These are phyloP conservation scores for Aristolochia fimbriata DNA, from an alignment of 164 flowering plant species.

Conservation along the genomic window DNA sequence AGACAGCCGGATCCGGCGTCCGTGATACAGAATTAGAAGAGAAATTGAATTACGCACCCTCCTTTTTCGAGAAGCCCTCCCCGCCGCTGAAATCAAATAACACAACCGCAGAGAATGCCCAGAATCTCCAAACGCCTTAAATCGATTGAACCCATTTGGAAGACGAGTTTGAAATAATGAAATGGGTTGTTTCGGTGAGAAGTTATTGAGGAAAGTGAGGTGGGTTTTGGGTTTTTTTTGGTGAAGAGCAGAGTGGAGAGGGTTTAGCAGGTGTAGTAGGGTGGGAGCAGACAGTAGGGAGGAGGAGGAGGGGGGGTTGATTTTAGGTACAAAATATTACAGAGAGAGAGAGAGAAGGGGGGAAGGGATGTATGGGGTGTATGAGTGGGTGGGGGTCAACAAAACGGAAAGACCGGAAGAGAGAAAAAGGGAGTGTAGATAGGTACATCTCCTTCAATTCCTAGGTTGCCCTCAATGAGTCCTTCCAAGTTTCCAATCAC, in stretches of 20 bases:
- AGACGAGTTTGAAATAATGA: no score
- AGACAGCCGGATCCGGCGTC: no score
- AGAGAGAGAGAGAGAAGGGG: not conserved
- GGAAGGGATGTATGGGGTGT: slow-evolving; percentile 2
- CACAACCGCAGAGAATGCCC: not conserved
- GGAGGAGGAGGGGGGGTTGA: not conserved
- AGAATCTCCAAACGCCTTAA: not conserved
- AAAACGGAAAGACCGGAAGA: slow-evolving; percentile 13
- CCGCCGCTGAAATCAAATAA: not conserved
- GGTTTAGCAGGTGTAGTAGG: not conserved
- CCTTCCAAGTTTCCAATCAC: slow-evolving; percentile 8
- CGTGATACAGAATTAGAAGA: no score
- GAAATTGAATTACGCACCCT: not conserved
- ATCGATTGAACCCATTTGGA: not conserved
- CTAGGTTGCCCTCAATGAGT: slow-evolving; percentile 26
- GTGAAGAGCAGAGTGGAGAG: not conserved
- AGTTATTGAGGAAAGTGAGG: no score
- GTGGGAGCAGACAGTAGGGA: not conserved
- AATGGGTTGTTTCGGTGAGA: no score
- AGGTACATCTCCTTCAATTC: slow-evolving; percentile 22
- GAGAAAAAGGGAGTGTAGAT: not conserved
- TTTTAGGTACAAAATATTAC: not conserved
- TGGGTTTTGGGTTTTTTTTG: no score
- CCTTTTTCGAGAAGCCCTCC: not conserved
- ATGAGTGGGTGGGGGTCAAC: not conserved